Evolutionary conservation across 345 rosid species (phyloP), one percentile per base, ranked within the genome.

Genomic region (Noccaea caerulescens): DNA sequence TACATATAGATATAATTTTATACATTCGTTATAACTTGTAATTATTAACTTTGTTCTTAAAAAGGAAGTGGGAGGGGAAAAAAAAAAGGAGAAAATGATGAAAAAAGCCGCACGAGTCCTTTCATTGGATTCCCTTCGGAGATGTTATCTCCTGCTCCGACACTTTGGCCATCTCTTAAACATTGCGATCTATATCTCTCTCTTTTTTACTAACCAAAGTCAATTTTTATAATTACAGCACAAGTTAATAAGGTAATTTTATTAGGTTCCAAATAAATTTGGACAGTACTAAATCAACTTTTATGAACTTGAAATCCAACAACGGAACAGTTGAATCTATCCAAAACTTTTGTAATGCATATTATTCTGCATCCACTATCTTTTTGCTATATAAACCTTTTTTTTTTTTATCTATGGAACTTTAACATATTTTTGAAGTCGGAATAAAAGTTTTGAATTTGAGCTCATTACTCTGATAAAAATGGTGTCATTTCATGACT

Each of bases 91-190:
- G 9, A 66, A 68, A 68, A 63, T 76, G 70, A 69, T 68, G 66
- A 55, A 13, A 58, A 76, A 77, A 36, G 72, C 72, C 77, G 72
- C 76, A 77, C 72, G 80, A 71, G 76, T 71, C 68, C 56, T 57
- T 71, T 66, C 80, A 71, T 77, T 72, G 77, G 80, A 77, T 77
- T 77, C 80, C 72, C 72, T 58, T 58, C 11, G 39, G 8, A 56
- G 50, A 42, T 76, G 72, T 47, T 63, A 63, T 61, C 30, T 34
- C 54, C 60, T 37, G 61, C 41, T 25, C 66, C 55, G 68, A 63
- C 67, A 57, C 39, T 47, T 47, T 63, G 71, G 58, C 61, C 61
- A 39, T 47, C 27, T 12, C 46, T 39, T 61, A 23, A 34, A 56
- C 51, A 56, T n/a, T 55, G 53, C 18, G 2, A 36, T 30, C 5